Base-by-base conservation (phyloP, 1,284 basidiomycete species). In the Ganoderma sinense region DNA sequence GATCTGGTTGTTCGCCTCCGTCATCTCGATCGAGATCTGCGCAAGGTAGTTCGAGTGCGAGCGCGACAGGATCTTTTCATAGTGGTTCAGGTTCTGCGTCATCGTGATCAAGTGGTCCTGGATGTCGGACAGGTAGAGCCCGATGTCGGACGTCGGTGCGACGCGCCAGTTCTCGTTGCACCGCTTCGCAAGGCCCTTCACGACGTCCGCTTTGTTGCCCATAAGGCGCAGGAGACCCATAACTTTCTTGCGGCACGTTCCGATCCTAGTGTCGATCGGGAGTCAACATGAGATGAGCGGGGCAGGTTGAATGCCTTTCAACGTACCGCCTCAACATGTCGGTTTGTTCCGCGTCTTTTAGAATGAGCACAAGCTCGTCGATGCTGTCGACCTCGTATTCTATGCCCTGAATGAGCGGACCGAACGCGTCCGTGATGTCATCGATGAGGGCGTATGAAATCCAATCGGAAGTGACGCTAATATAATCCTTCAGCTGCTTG, bases 161-260 rank as follows among this genome's bases (percentile, higher is more conserved):
- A 99, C 94, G 67, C 94, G 91, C 98, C 98, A 99, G 79, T 99
- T 98, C 83, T 99, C 98, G 80, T 99, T 99, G 79, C 97, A 97
- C 73, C 97, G 88, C 84, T 99, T 99, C 40, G 97, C 97, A 45
- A 99, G 85, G 20, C 98, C 98, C 80, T 99, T 99, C 73, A 99
- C 98, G 71, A 99, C 98, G 79, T 99, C 98, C 60, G 98, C 98
- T 85, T 99, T 99, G 84, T 98, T 99, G 48, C 98, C 98, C 97
- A 99, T 99, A 65, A 99, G 84, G 74, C 94, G 83, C 64, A 99
- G 82, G 48, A 99, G 83, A 39, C 98, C 98, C 98, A 99, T 99
- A 77, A 99, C 98, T 83, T 99, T 99, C 85, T 99, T 99, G 64
- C 98, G 89, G 80, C 98, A 99, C 0, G 96, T 98, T 56, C 98